Percentiles rank a stretch among this genome's conserved stretches.
Evolutionary conservation across 1,284 basidiomycete species (phyloP).

Genomic region (Meira miltonrushii): DNA sequence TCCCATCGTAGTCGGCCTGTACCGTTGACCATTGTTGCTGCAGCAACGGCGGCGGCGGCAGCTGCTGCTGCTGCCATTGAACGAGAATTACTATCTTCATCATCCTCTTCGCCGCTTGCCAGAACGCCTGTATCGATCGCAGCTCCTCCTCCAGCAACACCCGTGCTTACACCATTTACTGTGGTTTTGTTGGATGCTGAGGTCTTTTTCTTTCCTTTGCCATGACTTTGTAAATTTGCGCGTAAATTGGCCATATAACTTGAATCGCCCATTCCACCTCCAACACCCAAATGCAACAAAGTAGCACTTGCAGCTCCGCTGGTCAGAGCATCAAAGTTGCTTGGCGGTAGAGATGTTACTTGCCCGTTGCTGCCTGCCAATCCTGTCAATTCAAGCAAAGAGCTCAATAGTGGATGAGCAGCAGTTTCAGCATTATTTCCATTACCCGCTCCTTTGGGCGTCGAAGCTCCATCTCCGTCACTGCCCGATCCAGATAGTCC

Average conservation of each 20-base stretch:
- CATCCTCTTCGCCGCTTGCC: conserved; percentile 23
- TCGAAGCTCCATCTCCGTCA: conserved; percentile 9
- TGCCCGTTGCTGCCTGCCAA: background rate
- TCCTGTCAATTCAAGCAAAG: background rate
- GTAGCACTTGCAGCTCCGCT: background rate
- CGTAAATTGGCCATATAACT: conserved; percentile 33
- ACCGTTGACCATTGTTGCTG: conserved; percentile 35
- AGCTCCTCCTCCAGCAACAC: conserved; percentile 21
- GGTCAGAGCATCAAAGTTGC: conserved; percentile 4
- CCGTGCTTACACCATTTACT: background rate
- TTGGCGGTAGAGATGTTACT: conserved; percentile 4
- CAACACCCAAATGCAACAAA: conserved; percentile 14
- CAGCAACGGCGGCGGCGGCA: conserved; percentile 21
- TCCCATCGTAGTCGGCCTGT: conserved; percentile 44
- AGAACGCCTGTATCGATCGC: background rate
- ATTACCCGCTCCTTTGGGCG: background rate
- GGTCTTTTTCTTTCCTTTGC: conserved; percentile 31
- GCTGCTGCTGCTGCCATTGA: conserved; percentile 32
- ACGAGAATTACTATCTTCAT: conserved; percentile 17
- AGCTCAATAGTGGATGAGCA: background rate
- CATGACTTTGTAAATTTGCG: conserved; percentile 16
- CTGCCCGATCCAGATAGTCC: background rate
- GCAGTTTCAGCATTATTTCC: background rate
- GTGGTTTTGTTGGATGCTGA: background rate
- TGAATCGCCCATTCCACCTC: conserved; percentile 37